A percentile compares a stretch with the other conserved stretches of the same genome.
These are phyloP conservation scores for Capronia epimyces DNA, from an alignment of 2,329 filamentous ascomycete genomes.

Conservation along the genomic window DNA sequence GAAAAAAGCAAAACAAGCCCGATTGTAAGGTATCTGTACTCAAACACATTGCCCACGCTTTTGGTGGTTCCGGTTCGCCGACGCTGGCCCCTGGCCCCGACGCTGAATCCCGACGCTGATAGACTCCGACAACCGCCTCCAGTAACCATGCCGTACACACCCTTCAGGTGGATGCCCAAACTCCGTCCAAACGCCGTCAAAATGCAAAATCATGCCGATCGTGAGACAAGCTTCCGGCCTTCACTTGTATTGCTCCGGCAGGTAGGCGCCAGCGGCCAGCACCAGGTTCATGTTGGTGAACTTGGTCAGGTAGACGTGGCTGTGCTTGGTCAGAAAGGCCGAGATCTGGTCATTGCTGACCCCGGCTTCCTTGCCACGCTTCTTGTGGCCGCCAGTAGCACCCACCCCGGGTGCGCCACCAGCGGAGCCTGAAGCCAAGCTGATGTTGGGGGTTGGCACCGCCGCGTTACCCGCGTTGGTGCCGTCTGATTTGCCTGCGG, in stretches of 20 bases:
- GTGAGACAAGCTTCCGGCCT: no score
- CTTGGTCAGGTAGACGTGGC: constrained; percentile 83
- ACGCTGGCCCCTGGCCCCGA: no score
- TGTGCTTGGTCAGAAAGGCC: constrained; percentile 93
- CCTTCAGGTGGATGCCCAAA: no score
- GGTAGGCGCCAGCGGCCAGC: constrained; percentile 69
- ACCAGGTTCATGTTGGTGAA: constrained; percentile 96
- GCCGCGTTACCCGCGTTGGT: not conserved
- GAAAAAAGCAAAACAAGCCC: not conserved
- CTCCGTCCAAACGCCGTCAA: not conserved
- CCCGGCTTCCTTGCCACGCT: constrained; percentile 83
- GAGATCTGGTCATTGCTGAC: constrained; percentile 90
- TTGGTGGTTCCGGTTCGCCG: no score
- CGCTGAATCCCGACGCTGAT: no score
- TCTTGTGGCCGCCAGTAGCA: constrained; percentile 41
- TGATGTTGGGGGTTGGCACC: not conserved
- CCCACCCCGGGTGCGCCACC: constrained; percentile 46
- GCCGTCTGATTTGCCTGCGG: not conserved
- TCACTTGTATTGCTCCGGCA: constrained; percentile 41
- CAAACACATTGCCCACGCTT: not conserved
- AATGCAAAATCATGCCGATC: no score
- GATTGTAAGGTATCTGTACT: not conserved
- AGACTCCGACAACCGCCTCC: no score
- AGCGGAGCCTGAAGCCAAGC: constrained; percentile 40
- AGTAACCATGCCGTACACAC: no score